phyloP scores from a whole-genome alignment of 805 yeast species.

The Saccharomycodes ludwigii region DNA sequence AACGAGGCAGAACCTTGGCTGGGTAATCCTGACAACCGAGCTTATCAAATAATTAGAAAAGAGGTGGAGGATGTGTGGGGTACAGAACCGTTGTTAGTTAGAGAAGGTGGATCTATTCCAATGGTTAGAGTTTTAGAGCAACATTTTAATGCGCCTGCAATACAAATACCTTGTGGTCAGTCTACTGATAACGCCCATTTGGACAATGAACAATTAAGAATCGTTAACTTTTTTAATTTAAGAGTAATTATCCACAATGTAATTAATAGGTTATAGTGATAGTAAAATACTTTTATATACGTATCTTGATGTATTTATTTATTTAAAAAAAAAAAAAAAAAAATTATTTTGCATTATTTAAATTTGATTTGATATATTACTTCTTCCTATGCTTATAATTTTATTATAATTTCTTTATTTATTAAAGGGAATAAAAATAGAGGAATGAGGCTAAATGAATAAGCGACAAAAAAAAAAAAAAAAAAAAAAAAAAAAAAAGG shows the following conservation, averaged over 20 bases:
- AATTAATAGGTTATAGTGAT: slow-evolving; percentile 27
- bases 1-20: slow-evolving; percentile 96
- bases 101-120: slow-evolving; percentile 97
- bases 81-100: slow-evolving; percentile 62
- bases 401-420: too few species aligned
- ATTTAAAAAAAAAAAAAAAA: too few species aligned
- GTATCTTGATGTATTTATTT: too few species aligned
- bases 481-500: too few species aligned
- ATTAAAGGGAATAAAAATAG: too few species aligned
- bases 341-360: too few species aligned
- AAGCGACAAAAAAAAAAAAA: too few species aligned
- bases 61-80: slow-evolving; percentile 67
- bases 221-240: slow-evolving; percentile 65
- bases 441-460: too few species aligned
- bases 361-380: too few species aligned
- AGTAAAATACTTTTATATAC: neutral
- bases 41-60: slow-evolving; percentile 52
- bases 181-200: slow-evolving; percentile 90
- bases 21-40: slow-evolving; percentile 69
- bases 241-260: slow-evolving; percentile 49
- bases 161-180: slow-evolving; percentile 95
- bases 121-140: slow-evolving; percentile 77
- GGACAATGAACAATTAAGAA: slow-evolving; percentile 72
- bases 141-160: slow-evolving; percentile 75
- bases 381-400: too few species aligned